Base-by-base conservation (phyloP, 768 basidiomycete genomes). In the Leccinum broughii region DNA sequence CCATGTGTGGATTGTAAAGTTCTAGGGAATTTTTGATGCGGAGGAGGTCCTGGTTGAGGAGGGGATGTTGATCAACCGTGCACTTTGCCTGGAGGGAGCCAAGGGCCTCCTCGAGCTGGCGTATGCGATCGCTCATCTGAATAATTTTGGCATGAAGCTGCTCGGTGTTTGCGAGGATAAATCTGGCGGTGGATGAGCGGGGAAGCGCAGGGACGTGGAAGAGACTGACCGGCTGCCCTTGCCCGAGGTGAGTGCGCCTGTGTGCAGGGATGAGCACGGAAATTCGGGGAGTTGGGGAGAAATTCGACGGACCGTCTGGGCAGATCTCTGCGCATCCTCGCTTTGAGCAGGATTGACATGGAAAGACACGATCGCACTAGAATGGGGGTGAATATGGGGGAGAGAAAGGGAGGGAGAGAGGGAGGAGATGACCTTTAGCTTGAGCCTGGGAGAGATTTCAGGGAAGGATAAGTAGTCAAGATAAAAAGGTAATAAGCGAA, bases 11-110 rank as follows among this genome's bases (percentile, higher is more conserved):
- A 57, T 62, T 75, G 70, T 87, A 84, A 10, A 88, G 79, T 49
- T 89, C 87, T 70, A 88, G 84, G 0, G 86, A 85, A 34, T 85
- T 87, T 66, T 87, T 88, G 61, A 88, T 82, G 65, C 77, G 81
- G 15, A 85, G 77, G 22, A 88, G 75, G 15, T 87, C 86, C n/a
- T 84, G 78, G 11, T 73, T 64, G 39, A 88, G 78, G 15, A 88
- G 78, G 15, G 87, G 85, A 66, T 88, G 86, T 0, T 74, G 68
- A 34, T 79, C 78, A 39, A 68, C 55, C 1, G 82, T 72, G 53
- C 67, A 70, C 39, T 75, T 73, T 13, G 77, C 54, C 64, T 85
- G 83, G 24, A 83, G 66, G 0, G 66, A 54, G 60, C 78, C 78
- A 22, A 88, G 74, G 1, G 84, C 85, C 30, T 86, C 84, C 68